Base-by-base conservation (phyloP, 768 basidiomycete genomes). In the Rhizopogon vinicolor region DNA sequence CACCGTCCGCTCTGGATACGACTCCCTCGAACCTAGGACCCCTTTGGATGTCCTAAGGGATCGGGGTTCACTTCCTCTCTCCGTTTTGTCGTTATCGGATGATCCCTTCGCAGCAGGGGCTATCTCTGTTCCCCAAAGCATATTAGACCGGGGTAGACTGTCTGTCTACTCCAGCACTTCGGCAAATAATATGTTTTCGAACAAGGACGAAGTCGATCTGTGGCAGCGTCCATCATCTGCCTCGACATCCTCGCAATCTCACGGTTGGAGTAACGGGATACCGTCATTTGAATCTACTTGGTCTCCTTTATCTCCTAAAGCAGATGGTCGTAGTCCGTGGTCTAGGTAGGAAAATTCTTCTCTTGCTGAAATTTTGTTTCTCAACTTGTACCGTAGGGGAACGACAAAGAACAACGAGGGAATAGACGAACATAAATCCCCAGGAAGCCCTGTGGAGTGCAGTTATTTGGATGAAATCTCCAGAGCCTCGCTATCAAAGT, bases 61-160 rank as follows among this genome's bases (percentile, higher is more conserved):
- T 60, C 60, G 72, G 50, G 56, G 57, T 43, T 66, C 68, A 28
- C 71, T 70, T 51, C 76, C 68, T 25, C 64, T 64, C 52, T 86
- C 86, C 2, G 69, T 87, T 53, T 64, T 87, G 52, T 85, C 85
- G 3, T 74, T 85, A 22, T 81, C 83, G 9, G 86, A 87, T 7
- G 85, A 87, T 71, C 86, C 86, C 5, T 87, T 87, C 62, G 83
- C 82, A 28, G 75, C 79, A 18, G 74, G 75, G 43, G 73, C 74
- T 42, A 72, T 80, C 37, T 65, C 79, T 22, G 59, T 78, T 60
- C 72, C 68, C 70, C 72, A 58, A 52, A 61, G 68, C 43, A 42
- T 68, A 55, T 43, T 41, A n/a, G 79, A 80, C 60, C 75, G 72
- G 19, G 78, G 72, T 63, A 76, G 77, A 54, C 70, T 81, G 29